phyloP scores from a whole-genome alignment of 2,329 filamentous ascomycete genomes.

The Penicillium concentricum region DNA sequence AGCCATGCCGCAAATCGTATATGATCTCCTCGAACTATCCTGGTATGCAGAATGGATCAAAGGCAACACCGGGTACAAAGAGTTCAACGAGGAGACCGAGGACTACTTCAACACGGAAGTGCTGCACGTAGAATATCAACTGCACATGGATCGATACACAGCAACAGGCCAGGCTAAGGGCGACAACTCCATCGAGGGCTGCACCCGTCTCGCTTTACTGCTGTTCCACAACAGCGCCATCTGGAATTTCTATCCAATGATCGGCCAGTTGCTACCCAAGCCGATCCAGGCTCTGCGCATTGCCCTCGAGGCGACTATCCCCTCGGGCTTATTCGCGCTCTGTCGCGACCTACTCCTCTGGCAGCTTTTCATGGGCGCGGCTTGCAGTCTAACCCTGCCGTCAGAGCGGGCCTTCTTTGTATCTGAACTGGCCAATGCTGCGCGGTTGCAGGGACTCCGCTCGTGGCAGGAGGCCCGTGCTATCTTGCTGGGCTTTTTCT shows the following conservation, averaged over 20 bases:
- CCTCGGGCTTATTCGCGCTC: conserved; percentile 31
- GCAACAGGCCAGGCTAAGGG: conserved; percentile 33
- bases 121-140: conserved; percentile 38
- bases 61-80: conserved; percentile 25
- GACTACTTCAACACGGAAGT: conserved; percentile 44
- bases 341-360: conserved; percentile 38
- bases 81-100: conserved; percentile 37
- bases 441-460: conserved; percentile 27
- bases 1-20: conserved; percentile 32
- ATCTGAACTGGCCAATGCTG: conserved; percentile 29
- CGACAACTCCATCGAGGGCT: conserved; percentile 40
- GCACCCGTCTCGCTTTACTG: conserved; percentile 38
- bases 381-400: conserved; percentile 29
- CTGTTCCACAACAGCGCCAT: conserved; percentile 42
- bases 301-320: conserved; percentile 35
- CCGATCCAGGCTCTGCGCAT: conserved; percentile 35
- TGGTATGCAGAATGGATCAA: conserved; percentile 42
- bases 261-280: conserved; percentile 36
- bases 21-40: conserved; percentile 36
- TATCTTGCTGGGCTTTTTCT: conserved; percentile 36
- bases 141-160: conserved; percentile 39
- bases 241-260: conserved; percentile 40
- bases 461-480: conserved; percentile 36
- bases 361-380: conserved; percentile 37
- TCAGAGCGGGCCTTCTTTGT: conserved; percentile 34